Evolutionary conservation across 331 rosid species (phyloP).

Genomic region (Acacia pycnantha): DNA sequence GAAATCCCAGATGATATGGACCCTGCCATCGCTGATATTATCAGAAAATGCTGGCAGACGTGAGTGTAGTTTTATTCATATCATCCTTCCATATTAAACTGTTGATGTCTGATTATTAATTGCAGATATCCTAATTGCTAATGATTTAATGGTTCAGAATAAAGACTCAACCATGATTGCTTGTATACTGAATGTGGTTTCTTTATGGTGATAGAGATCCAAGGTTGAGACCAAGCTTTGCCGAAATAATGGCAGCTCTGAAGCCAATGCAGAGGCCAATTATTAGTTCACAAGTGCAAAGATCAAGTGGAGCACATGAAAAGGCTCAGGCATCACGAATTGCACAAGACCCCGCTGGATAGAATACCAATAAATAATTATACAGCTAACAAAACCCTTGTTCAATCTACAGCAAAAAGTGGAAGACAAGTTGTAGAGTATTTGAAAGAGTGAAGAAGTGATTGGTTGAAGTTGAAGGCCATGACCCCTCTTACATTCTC

Average conservation of each 20-base stretch:
- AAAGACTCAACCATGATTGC: not conserved
- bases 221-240: constrained; percentile 80
- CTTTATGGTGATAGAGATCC: constrained; percentile 57
- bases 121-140: not conserved
- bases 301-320: constrained; percentile 37
- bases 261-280: constrained; percentile 93
- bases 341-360: constrained; percentile 45
- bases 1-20: constrained; percentile 87
- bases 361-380: constrained; percentile 30
- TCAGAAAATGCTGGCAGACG: constrained; percentile 95
- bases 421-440: constrained; percentile 62
- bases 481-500: constrained; percentile 47
- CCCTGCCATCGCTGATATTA: constrained; percentile 76
- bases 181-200: constrained; percentile 27
- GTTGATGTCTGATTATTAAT: not conserved
- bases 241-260: constrained; percentile 92
- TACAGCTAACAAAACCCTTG: constrained; percentile 39
- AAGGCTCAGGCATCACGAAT: constrained; percentile 42
- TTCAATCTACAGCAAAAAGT: constrained; percentile 41
- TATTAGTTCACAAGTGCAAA: constrained; percentile 49
- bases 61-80: constrained; percentile 44
- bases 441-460: constrained; percentile 38
- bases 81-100: constrained; percentile 8
- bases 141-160: not conserved
- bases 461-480: constrained; percentile 43